Conservation (phyloP, 2,329 filamentous ascomycete genomes). For the Sordariomycetes sp. region DNA sequence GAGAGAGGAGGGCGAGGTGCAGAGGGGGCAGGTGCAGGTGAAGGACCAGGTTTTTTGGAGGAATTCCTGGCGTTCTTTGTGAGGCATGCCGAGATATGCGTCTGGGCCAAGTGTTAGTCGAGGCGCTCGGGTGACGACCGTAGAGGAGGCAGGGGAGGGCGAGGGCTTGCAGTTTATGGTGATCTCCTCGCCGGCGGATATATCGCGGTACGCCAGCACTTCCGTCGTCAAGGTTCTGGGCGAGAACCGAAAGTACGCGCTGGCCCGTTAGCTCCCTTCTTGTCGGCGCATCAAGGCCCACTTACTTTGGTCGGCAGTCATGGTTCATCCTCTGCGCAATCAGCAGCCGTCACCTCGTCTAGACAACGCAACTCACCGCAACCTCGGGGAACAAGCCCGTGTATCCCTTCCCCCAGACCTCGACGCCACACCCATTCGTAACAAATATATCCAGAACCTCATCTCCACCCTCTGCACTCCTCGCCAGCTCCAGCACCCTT, state of each 20-base stretch:
- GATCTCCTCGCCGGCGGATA: slow-evolving; percentile 19
- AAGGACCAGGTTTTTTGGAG: slow-evolving; percentile 13
- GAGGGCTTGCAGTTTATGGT: slow-evolving; percentile 18
- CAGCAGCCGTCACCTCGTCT: neutral
- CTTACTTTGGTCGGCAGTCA: slow-evolving; percentile 21
- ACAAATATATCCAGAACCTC: slow-evolving; percentile 16
- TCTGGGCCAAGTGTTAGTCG: slow-evolving; percentile 8
- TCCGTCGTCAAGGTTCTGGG: slow-evolving; percentile 16
- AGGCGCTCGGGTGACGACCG: neutral
- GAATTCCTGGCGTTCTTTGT: slow-evolving; percentile 10
- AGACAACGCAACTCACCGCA: slow-evolving; percentile 13
- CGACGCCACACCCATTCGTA: slow-evolving; percentile 18
- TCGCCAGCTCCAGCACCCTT: slow-evolving; percentile 14
- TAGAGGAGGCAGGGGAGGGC: neutral
- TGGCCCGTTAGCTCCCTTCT: slow-evolving; percentile 5
- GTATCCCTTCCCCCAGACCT: slow-evolving; percentile 8
- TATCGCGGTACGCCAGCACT: slow-evolving; percentile 18
- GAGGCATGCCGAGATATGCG: slow-evolving; percentile 12
- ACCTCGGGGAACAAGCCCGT: slow-evolving; percentile 19
- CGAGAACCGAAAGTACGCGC: slow-evolving; percentile 18
- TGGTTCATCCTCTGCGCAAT: slow-evolving; percentile 19
- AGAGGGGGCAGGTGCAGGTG: slow-evolving; percentile 14
- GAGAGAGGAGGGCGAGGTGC: slow-evolving; percentile 7
- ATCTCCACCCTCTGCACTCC: slow-evolving; percentile 14
- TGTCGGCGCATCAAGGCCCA: neutral